A percentile compares a stretch with the other conserved stretches of the same genome.
Conservation (phyloP, 139 green algal species). For the Chlamydomonas incerta region DNA sequence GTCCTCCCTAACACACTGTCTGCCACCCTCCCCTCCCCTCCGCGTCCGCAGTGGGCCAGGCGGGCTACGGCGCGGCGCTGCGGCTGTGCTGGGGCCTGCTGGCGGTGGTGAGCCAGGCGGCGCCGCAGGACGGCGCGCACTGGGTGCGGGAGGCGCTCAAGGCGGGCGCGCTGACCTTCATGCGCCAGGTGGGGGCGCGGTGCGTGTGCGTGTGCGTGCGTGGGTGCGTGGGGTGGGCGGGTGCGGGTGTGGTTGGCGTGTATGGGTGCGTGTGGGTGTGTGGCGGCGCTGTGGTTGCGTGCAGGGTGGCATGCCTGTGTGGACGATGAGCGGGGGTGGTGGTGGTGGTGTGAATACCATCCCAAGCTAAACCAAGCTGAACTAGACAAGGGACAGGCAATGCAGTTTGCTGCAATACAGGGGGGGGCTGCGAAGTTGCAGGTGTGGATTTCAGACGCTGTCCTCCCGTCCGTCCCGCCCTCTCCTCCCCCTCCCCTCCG, state of each 20-base stretch:
- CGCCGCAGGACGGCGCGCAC: slow-evolving; percentile 8
- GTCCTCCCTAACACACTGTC: not conserved
- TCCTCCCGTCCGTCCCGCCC: not conserved
- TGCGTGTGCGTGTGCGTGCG: not conserved
- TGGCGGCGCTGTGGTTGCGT: not conserved
- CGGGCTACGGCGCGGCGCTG: slow-evolving; percentile 41
- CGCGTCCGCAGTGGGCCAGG: not conserved
- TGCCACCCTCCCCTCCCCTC: not conserved
- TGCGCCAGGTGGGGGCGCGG: slow-evolving; percentile 35
- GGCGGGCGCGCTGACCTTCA: slow-evolving; percentile 20
- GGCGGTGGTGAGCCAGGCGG: slow-evolving; percentile 21
- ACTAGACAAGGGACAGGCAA: too few relatives aligned
- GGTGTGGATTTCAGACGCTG: too few relatives aligned
- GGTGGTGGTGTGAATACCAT: too few relatives aligned
- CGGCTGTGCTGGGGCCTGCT: slow-evolving; percentile 73
- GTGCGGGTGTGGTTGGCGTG: not conserved
- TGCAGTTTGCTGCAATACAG: too few relatives aligned
- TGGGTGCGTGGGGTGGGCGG: not conserved
- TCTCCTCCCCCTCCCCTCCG: not conserved
- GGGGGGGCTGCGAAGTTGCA: too few relatives aligned
- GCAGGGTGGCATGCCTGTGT: too few relatives aligned
- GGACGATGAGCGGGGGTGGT: too few relatives aligned
- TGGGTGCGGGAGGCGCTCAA: slow-evolving; percentile 18
- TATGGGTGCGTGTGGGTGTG: not conserved
- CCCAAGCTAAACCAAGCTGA: too few relatives aligned